Evolutionary conservation across 139 green algal genomes (phyloP), one percentile per base, ranked within the genome.

Genomic region (Chlamydomonas sp.): DNA sequence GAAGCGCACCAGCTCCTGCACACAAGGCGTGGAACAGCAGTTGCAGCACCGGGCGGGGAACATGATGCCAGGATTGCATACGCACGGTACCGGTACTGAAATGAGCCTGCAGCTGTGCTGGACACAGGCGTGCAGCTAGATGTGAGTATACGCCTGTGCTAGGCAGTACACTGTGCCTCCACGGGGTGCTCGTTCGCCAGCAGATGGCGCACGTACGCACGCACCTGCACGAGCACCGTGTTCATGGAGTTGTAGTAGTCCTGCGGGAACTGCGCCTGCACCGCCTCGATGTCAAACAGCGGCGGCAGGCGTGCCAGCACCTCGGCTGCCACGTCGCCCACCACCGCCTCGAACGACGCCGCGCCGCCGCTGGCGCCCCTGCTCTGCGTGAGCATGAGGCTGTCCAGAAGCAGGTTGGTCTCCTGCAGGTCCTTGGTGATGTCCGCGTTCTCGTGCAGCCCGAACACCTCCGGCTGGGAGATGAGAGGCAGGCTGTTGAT

Each of bases 241-340:
- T 98, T 98, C 92, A 98, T 98, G 72, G 82, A 93, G 85, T 98
- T 95, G 90, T 93, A 92, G 94, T 98, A 98, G 88, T 93, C 91
- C 73, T 96, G 93, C 0, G 95, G 94, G 92, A 95, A 97, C 12
- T 87, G 82, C 60, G 66, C 10, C 78, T 93, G 83, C 62, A 96
- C 95, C 5, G 86, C 89, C 80, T 98, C 95, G 14, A 95, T 83
- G 92, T 96, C 93, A 79, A 96, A 96, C 76, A 92, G 89, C 49
- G 89, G 71, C 7, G 94, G 94, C 89, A 97, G 89, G 1, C 87
- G 85, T 15, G 79, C 88, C 59, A 97, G 84, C 77, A 95, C 91
- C 31, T 96, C 93, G 20, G 85, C 77, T 15, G 93, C 91, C 63
- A 96, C 89, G n/a, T 79, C 85, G 20, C 84, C 91, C 4, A 95